Evolutionary conservation across 352 stramenopile species (phyloP).

Genomic region (Phytopythium aichiense): DNA sequence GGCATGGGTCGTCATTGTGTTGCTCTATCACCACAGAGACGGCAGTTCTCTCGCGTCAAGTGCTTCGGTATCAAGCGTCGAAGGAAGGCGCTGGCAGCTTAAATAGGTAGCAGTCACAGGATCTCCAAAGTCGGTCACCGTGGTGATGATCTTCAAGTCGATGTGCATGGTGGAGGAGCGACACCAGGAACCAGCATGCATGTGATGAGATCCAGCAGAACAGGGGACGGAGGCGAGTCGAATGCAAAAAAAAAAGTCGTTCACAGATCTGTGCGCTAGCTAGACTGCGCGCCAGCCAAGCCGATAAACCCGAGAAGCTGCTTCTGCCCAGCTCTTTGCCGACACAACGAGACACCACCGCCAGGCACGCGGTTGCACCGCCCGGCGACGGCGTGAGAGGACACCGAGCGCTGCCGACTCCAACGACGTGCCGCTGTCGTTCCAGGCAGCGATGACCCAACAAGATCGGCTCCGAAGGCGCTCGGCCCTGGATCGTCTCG

Average conservation of each 20-base stretch:
- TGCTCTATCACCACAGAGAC: no score
- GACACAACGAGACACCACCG: background rate
- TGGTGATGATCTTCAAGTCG: no score
- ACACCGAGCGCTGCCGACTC: slow-evolving; percentile 4
- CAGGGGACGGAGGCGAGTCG: background rate
- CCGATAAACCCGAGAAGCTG: background rate
- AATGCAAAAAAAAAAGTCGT: slow-evolving; percentile 8
- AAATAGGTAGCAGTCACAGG: no score
- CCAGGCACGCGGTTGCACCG: background rate
- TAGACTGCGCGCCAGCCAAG: background rate
- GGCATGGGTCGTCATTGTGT: background rate
- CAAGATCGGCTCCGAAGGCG: background rate
- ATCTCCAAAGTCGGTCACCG: no score
- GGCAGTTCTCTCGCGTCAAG: no score
- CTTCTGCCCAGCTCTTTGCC: background rate
- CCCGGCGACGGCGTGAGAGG: background rate
- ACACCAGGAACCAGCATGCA: background rate
- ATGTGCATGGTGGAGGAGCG: no score
- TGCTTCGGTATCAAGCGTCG: no score
- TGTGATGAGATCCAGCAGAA: background rate
- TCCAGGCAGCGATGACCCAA: background rate
- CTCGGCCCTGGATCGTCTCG: background rate
- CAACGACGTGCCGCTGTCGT: background rate
- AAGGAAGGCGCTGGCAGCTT: background rate
- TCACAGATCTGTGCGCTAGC: slow-evolving; percentile 1